phyloP scores from a whole-genome alignment of 2,329 filamentous ascomycete species.

The Cladosporium halotolerans region DNA sequence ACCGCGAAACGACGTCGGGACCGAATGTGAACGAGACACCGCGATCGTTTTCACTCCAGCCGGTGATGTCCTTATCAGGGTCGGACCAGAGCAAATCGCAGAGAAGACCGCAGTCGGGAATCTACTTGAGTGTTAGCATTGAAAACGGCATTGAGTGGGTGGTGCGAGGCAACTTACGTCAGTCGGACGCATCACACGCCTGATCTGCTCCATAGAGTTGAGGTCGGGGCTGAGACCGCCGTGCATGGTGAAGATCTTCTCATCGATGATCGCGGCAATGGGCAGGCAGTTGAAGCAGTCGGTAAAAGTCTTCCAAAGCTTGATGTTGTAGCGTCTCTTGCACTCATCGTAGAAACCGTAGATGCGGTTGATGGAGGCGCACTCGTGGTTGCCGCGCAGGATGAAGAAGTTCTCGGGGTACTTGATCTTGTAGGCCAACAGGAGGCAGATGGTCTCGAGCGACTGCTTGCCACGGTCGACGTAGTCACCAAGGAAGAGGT shows the following conservation, averaged over 20 bases:
- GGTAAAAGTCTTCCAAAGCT: constrained; percentile 99
- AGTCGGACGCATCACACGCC: constrained; percentile 95
- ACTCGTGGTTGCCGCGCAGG: constrained; percentile 96
- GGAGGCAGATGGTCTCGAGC: constrained; percentile 93
- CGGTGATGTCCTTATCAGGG: constrained; percentile 97
- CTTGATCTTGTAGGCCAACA: constrained; percentile 99
- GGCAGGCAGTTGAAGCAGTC: constrained; percentile 99
- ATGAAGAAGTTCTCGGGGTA: constrained; percentile 99
- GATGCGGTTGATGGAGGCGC: constrained; percentile 96
- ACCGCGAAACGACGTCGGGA: constrained; percentile 91
- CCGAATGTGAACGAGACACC: constrained; percentile 99
- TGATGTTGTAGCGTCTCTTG: constrained; percentile 98
- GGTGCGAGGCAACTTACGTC: constrained; percentile 72
- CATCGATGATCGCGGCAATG: constrained; percentile 97
- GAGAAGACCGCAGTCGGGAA: constrained; percentile 93
- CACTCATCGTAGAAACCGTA: constrained; percentile 99
- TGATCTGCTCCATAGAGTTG: constrained; percentile 99
- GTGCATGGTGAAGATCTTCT: constrained; percentile 99
- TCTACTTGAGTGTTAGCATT: constrained; percentile 52
- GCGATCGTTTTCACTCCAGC: constrained; percentile 98
- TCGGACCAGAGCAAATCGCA: constrained; percentile 98
- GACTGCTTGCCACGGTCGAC: constrained; percentile 99
- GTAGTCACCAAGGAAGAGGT: constrained; percentile 98
- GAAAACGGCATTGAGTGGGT: too few relatives aligned
- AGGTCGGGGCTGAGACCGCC: constrained; percentile 93